Base-by-base conservation (phyloP, 805 yeast species). In the Saccharomycopsis babjevae region DNA sequence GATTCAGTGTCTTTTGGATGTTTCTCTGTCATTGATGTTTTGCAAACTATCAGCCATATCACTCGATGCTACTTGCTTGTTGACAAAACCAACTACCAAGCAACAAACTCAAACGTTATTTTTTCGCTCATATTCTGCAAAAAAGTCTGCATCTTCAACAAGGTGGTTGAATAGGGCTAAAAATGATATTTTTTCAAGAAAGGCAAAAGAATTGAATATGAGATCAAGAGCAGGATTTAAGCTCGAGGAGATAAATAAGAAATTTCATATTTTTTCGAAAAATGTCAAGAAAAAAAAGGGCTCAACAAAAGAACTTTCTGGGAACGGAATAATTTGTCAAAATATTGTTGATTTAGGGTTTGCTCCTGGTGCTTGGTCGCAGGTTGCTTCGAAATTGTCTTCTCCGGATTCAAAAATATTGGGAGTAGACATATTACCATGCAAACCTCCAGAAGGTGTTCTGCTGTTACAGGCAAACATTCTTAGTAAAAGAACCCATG, bases 361-460 rank as follows among this genome's bases (percentile, higher is more conserved):
- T 71, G 96, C 97, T 0, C 97, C 97, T 0, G 97, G 97, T 0
- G 91, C 96, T 2, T 90, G 97, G 97, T 82, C 93, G 8, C 96
- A 90, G 69, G 92, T 89, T 1, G 92, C 93, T 0, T 73, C 80
- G 8, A 30, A 36, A 25, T 25, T 42, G 20, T 25, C 50, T 10
- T 39, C 43, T 22, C 81, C 81, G 59, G 71, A 80, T 60, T 77
- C 83, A 1, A 68, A 71, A 20, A 82, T 90, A 3, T 69, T 90
- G 13, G 97, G 97, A 5, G 88, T 91, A 11, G 97, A 94, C 72
- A 77, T 94, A 39, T 76, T 93, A 22, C 86, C 89, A 7, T 81
- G 85, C 58, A 77, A 79, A 18, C 97, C 97, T 0, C 96, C 97
- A 0, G 68, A 69, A 3, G 97, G 97, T 1, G 89, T 86, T 0